Evolutionary conservation across 192 early-diverging fungal genomes (phyloP).

Genomic region (Lobosporangium transversale): DNA sequence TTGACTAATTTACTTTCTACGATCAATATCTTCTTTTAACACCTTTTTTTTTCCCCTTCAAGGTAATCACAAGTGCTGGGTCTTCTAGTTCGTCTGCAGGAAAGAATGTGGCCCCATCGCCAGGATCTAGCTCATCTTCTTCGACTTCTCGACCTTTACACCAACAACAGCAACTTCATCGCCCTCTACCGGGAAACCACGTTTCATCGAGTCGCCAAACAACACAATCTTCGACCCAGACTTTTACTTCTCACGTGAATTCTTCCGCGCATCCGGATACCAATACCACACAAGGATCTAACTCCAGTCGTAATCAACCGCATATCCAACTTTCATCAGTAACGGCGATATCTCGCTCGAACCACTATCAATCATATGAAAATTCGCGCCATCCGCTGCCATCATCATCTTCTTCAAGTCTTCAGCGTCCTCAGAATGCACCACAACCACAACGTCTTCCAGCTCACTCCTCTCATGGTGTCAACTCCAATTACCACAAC

Average conservation of each 20-base stretch:
- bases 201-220: no score
- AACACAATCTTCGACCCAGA: no score
- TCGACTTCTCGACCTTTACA: neutral
- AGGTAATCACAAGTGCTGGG: conserved; percentile 2
- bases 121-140: conserved; percentile 2
- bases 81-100: neutral
- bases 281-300: neutral
- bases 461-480: no score
- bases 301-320: conserved; percentile 1
- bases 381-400: neutral
- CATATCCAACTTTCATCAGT: conserved; percentile 2
- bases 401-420: neutral
- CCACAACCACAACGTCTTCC: neutral
- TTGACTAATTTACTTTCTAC: neutral
- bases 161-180: conserved; percentile 6
- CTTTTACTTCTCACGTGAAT: no score
- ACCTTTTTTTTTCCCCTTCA: neutral
- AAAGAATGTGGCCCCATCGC: neutral
- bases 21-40: neutral
- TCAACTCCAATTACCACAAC: no score
- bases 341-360: neutral
- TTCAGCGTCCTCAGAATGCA: conserved; percentile 3
- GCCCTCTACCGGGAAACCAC: neutral
- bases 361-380: conserved; percentile 16
- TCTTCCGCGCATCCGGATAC: neutral